These are phyloP conservation scores for Termitomyces sp. DNA, from an alignment of 768 basidiomycete species.

Conservation along the genomic window DNA sequence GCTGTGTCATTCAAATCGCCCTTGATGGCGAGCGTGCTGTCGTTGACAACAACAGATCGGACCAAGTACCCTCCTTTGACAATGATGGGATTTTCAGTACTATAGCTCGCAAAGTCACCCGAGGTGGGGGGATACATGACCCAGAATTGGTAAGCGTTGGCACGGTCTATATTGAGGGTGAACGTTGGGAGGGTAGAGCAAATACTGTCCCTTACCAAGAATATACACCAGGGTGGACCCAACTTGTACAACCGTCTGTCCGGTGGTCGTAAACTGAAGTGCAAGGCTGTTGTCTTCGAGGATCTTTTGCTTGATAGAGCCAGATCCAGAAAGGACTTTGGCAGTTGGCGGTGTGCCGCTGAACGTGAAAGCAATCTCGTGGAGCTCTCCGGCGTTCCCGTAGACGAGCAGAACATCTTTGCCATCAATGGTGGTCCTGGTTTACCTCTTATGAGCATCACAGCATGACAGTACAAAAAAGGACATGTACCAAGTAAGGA, in stretches of 20 bases:
- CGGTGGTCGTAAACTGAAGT: slow-evolving; percentile 42
- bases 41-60: slow-evolving; percentile 33
- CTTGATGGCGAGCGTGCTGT: slow-evolving; percentile 34
- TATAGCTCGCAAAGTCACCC: slow-evolving; percentile 33
- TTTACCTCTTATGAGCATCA: background rate
- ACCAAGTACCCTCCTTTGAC: slow-evolving; percentile 48
- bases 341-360: slow-evolving; percentile 21
- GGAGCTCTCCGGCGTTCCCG: slow-evolving; percentile 42
- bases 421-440: slow-evolving; percentile 46
- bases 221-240: slow-evolving; percentile 41
- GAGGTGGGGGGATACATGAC: slow-evolving; percentile 38
- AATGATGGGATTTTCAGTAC: slow-evolving; percentile 39
- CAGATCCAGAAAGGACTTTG: slow-evolving; percentile 31
- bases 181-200: background rate
- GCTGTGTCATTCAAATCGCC: slow-evolving; percentile 43
- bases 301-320: slow-evolving; percentile 30
- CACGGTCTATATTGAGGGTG: slow-evolving; percentile 32
- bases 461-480: background rate
- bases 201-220: slow-evolving; percentile 29
- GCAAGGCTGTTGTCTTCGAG: slow-evolving; percentile 33
- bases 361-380: slow-evolving; percentile 47
- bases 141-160: slow-evolving; percentile 50
- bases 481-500: slow-evolving; percentile 39
- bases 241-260: slow-evolving; percentile 44
- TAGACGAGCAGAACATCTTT: slow-evolving; percentile 46